Percentiles rank a stretch among this genome's conserved stretches.
Evolutionary conservation across 306 rosid genomes (phyloP).

Genomic region (Quercus bicolor): DNA sequence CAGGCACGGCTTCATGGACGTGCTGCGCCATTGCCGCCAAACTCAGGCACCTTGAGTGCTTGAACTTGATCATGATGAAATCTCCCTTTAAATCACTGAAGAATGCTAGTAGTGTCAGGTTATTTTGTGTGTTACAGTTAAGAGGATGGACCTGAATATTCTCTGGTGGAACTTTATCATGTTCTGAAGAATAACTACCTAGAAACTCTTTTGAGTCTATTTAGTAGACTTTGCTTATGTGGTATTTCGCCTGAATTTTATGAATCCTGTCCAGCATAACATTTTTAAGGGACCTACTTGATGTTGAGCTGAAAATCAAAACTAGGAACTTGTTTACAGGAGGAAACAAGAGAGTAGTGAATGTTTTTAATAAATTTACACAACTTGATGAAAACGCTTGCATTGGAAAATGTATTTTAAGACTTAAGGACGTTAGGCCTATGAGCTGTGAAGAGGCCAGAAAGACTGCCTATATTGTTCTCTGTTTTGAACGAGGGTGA

Average conservation of each 20-base stretch:
- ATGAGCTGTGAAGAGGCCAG: too few species aligned
- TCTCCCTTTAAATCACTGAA: background rate
- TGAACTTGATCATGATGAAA: background rate
- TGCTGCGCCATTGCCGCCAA: slow-evolving; percentile 16
- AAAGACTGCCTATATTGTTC: too few species aligned
- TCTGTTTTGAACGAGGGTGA: too few species aligned
- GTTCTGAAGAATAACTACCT: background rate
- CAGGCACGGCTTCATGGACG: slow-evolving; percentile 18
- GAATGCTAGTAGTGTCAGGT: background rate
- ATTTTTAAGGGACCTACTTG: too few species aligned
- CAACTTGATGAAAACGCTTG: too few species aligned
- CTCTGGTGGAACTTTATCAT: background rate
- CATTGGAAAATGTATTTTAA: too few species aligned
- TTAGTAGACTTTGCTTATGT: background rate
- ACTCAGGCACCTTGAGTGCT: slow-evolving; percentile 2
- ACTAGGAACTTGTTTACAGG: too few species aligned
- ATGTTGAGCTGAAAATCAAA: too few species aligned
- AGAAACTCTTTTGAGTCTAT: too few species aligned
- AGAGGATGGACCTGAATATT: background rate
- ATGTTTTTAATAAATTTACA: too few species aligned
- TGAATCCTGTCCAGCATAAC: background rate
- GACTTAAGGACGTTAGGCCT: too few species aligned
- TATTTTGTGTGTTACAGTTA: background rate
- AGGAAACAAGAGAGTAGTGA: too few species aligned
- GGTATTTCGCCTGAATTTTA: background rate